Evolutionary conservation across 164 flowering plant genomes (phyloP), one percentile per base, ranked within the genome.

Genomic region (Aristolochia contorta): DNA sequence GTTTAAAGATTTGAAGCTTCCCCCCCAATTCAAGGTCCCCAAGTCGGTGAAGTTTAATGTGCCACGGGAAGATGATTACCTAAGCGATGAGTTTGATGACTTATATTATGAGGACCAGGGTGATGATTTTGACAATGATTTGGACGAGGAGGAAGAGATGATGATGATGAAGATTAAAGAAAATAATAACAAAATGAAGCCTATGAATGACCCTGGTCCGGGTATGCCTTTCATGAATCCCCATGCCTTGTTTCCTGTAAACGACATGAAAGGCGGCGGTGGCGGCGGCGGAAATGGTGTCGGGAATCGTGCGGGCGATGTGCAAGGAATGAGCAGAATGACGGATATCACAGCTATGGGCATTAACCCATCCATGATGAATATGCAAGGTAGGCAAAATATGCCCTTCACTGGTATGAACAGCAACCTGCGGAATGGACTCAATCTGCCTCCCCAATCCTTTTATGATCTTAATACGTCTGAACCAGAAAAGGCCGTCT

Each of bases 21-120:
- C 84, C 49, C 77, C 79, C 82, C 84, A 27, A 16, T 48, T 52
- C 32, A 69, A 68, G 37, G 66, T 76, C 57, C 83, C 27, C 57
- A 85, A 86, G 60, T 58, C 80, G n/a, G 92, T 80, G 43, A 85
- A 80, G 77, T 79, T 86, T 68, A 56, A 49, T 14, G 4, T 75
- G 61, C 84, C 84, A 24, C 82, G 75, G 0, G 68, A 66, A 15
- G 94, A 86, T 49, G 88, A 84, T 32, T 78, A 70, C 27, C 32
- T 67, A 16, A 78, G 76, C 49, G 82, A 77, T 60, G 82, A 79
- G 10, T 55, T 46, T 59, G 77, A 78, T 65, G 77, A 76, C n/a
- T 67, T 63, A 19, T 68, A 67, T 58, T 77, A 80, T 24, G 78
- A 76, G 32, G 72, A 76, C 18, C 66, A 64, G n/a, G 86, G 80